Conservation (phyloP, 2,329 filamentous ascomycete genomes). For the Domatiomyces catenatus region DNA sequence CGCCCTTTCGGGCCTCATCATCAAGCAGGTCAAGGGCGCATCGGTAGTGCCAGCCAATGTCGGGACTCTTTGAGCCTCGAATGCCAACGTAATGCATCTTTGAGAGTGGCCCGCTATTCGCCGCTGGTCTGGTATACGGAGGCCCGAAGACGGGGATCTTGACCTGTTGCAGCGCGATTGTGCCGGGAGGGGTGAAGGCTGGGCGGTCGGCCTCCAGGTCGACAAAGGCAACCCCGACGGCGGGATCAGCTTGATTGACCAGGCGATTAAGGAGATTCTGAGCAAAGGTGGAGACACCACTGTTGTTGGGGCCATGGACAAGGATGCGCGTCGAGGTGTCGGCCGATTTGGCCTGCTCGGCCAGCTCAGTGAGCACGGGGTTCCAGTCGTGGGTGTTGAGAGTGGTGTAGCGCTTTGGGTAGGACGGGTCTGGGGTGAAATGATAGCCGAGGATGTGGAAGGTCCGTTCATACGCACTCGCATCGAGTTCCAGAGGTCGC, state of each 20-base stretch:
- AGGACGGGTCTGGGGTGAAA: neutral
- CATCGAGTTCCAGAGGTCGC: conserved; percentile 2
- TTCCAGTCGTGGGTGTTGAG: neutral
- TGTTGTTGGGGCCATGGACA: conserved; percentile 39
- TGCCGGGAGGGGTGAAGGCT: conserved; percentile 44
- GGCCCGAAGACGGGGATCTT: conserved; percentile 39
- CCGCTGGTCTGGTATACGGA: conserved; percentile 34
- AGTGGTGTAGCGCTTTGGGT: neutral
- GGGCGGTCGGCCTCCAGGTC: conserved; percentile 46
- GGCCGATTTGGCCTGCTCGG: conserved; percentile 2
- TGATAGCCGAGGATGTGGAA: neutral
- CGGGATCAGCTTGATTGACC: conserved; percentile 19
- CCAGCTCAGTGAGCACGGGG: neutral
- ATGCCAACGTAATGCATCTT: conserved; percentile 40
- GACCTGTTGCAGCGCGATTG: conserved; percentile 41
- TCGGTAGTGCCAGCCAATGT: conserved; percentile 36
- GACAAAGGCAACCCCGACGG: conserved; percentile 36
- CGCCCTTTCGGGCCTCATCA: conserved; percentile 30
- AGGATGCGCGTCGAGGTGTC: conserved; percentile 24
- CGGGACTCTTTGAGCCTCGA: conserved; percentile 39
- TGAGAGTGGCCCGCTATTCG: conserved; percentile 22
- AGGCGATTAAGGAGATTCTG: conserved; percentile 41
- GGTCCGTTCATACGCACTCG: neutral
- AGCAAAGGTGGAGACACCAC: conserved; percentile 46
- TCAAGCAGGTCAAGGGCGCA: conserved; percentile 39